Evolutionary conservation across 768 basidiomycete species (phyloP), one percentile per base, ranked within the genome.

Genomic region (Mycena epipterygia): DNA sequence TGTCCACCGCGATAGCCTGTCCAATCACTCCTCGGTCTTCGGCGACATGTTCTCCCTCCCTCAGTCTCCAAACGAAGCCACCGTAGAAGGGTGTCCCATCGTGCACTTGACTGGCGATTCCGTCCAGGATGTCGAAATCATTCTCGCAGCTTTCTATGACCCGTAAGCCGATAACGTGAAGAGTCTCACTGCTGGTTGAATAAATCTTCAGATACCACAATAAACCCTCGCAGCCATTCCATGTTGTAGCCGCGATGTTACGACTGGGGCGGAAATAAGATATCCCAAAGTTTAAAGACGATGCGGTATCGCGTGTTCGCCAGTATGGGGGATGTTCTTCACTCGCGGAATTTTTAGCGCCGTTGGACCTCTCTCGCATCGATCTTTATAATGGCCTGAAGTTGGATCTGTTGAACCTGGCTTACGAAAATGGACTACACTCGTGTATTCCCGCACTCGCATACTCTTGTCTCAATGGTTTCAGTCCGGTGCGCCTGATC

Each of bases 371-470:
- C n/a, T 39, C 9, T 16, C 8, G 9, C 8, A 39, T 39, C 9
- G 16, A 39, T 39, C 16, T 39, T 16, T 16, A 25, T 11, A 8
- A 35, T 21, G 37, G 42, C 29, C 32, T 44, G 13, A 33, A 64
- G n/a, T 19, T 33, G 14, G 56, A 66, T 44, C 46, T 66, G 23
- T 17, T 66, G 46, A 51, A 59, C 17, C 42, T 66, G 27, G 64
- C 46, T 21, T 66, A 42, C 13, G 56, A 66, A 21, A 58, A 66
- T 14, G 64, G 64, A 5, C 35, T 66, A 13, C 58, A 49, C 27
- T 49, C 56, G 2, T 19, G 42, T 46, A 41, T 66, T n/a, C 55
- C 64, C 21, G 25, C 56, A 11, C 29, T 66, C 17, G 56, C 46
- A 21, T 51, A 49, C 25, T 35, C n/a, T 25, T 66, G 64, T 16